Evolutionary conservation across 2,329 filamentous ascomycete genomes (phyloP).

Genomic region (Colletotrichum caudatum): DNA sequence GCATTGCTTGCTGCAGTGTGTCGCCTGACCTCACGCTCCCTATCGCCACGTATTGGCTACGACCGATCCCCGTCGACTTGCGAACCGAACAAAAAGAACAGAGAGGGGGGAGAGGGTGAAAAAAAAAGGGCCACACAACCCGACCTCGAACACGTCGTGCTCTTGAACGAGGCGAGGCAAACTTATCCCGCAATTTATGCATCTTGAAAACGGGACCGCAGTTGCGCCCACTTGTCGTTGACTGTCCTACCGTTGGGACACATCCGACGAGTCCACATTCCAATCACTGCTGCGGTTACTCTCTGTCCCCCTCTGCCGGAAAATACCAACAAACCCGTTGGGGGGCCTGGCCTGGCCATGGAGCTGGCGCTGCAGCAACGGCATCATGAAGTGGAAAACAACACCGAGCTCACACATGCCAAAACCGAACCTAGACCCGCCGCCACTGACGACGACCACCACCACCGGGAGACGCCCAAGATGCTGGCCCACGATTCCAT

Average conservation of each 20-base stretch:
- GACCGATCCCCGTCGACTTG: slow-evolving; percentile 16
- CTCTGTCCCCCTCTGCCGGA: neutral
- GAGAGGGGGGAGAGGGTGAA: neutral
- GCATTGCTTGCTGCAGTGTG: slow-evolving; percentile 33
- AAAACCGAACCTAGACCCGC: slow-evolving; percentile 37
- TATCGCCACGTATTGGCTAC: slow-evolving; percentile 27
- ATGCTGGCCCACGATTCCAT: slow-evolving; percentile 71
- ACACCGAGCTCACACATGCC: slow-evolving; percentile 38
- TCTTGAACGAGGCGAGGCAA: slow-evolving; percentile 23
- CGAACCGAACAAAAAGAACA: slow-evolving; percentile 9
- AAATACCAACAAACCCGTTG: slow-evolving; percentile 30
- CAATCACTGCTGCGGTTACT: slow-evolving; percentile 20
- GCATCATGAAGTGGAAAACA: slow-evolving; percentile 34
- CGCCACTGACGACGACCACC: slow-evolving; percentile 15
- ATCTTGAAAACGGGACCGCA: slow-evolving; percentile 17
- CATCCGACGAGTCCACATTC: slow-evolving; percentile 35
- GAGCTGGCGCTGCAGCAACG: slow-evolving; percentile 40
- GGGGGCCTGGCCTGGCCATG: slow-evolving; percentile 37
- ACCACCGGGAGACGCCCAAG: slow-evolving; percentile 39
- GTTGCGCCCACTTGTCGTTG: slow-evolving; percentile 27
- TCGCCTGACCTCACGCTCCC: slow-evolving; percentile 28
- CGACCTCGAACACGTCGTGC: slow-evolving; percentile 2
- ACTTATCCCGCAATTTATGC: slow-evolving; percentile 36
- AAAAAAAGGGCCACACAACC: neutral
- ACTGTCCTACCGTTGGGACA: slow-evolving; percentile 27